Percentiles rank a stretch among this genome's conserved stretches.
phyloP scores from a whole-genome alignment of 2,329 filamentous ascomycete species.

The Cadophora luteo-olivacea region DNA sequence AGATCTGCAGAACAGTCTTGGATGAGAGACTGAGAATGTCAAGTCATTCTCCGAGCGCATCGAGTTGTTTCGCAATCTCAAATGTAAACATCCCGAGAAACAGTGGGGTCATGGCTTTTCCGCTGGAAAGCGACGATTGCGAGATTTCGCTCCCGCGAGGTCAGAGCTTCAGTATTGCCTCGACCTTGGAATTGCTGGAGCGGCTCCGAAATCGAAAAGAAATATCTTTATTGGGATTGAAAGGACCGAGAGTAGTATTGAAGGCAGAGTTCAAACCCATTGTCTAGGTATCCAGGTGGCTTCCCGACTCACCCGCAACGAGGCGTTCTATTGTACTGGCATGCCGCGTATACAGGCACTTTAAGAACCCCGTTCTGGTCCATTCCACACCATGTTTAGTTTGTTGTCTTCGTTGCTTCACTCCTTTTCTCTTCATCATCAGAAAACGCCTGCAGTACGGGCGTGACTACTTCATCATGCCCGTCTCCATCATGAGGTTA shows the following conservation, averaged over 20 bases:
- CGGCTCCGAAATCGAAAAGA: neutral
- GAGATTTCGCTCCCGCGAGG: neutral
- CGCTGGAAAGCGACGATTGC: neutral
- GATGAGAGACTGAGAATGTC: constrained; percentile 1
- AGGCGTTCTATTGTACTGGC: neutral
- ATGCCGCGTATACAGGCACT: neutral
- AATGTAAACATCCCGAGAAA: neutral
- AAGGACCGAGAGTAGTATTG: neutral
- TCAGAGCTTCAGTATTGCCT: neutral
- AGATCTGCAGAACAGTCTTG: neutral
- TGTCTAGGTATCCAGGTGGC: neutral
- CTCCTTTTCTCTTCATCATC: neutral
- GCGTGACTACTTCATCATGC: neutral
- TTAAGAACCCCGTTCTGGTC: neutral
- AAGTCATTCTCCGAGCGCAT: neutral
- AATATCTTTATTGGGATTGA: neutral
- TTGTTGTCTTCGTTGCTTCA: neutral
- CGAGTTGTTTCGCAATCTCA: neutral
- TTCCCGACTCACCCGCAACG: no score
- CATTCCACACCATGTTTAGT: neutral
- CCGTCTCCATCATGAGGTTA: neutral
- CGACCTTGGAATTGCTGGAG: neutral
- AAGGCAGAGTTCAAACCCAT: neutral
- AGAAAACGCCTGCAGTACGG: neutral
- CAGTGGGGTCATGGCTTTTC: neutral